Base-by-base conservation (phyloP, 2,329 filamentous ascomycete genomes). In the Xylariaceae sp. region DNA sequence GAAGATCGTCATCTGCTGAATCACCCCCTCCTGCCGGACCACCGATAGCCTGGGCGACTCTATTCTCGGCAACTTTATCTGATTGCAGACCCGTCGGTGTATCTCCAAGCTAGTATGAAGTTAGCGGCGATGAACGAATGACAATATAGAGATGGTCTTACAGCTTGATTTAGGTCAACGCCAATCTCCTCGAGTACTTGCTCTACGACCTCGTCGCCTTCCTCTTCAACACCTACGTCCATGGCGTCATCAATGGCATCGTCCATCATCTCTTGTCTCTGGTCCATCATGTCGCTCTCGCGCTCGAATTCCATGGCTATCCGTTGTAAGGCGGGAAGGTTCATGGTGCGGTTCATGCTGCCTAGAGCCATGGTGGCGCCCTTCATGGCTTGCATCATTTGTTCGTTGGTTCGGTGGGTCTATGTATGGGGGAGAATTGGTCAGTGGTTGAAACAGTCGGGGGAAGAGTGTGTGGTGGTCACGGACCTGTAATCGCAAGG, bases 371-470 rank as follows among this genome's bases (percentile, higher is more conserved):
- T 83, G 1, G 93, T 97, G 4, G 93, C 93, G 25, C 93, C 93
- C 69, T 96, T 98, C 93, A 98, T 97, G 7, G 91, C 93, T 68
- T 95, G 89, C 91, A 96, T 96, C 93, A 98, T 98, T 69, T 97
- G 92, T 67, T 98, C 93, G 68, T 98, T 98, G 56, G 91, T 96
- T 54, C 93, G 84, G 54, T 97, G 92, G 40, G 93, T 98, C 88
- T 95, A 60, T 16, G 34, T 36, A 22, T n/a, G n/a, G 16, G 4
- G 25, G 17, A 5, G 8, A 5, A 21, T 49, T 39, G 49, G 53
- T 32, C 8, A 46, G 16, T 22, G 19, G 8, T 16, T 4, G 22
- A 33, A n/a, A n/a, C 19, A 6, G 22, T 21, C 22, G 17, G n/a
- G 12, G 12, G 12, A 52, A 58, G 42, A 71, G 17, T 23, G 10